These are phyloP conservation scores for Penicillium sp. DNA, from an alignment of 2,329 filamentous ascomycete species.

Conservation along the genomic window DNA sequence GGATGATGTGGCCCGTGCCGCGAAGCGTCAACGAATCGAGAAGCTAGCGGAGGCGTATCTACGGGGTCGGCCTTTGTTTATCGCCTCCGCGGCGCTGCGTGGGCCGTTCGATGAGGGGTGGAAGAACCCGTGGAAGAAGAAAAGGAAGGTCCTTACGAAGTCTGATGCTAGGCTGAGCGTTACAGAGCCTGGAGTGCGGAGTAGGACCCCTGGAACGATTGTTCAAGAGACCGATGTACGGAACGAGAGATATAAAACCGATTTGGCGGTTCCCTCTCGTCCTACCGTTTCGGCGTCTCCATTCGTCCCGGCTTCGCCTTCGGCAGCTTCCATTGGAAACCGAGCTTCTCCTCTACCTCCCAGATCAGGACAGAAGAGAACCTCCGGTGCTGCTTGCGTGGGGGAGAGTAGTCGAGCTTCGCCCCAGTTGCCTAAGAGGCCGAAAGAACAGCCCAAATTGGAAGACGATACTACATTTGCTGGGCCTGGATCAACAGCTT, in stretches of 20 bases:
- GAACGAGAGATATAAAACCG: neutral
- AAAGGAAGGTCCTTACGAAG: slow-evolving; percentile 9
- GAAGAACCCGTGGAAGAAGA: slow-evolving; percentile 48
- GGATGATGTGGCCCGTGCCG: slow-evolving; percentile 30
- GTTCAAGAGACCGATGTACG: neutral
- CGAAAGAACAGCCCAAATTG: neutral
- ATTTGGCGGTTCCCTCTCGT: neutral
- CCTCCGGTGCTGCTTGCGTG: neutral
- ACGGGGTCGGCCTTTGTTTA: slow-evolving; percentile 45
- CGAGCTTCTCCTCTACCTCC: neutral
- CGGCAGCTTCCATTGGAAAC: neutral
- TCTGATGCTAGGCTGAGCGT: neutral
- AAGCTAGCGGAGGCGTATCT: slow-evolving; percentile 43
- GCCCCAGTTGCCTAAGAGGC: slow-evolving; percentile 3
- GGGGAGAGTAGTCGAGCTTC: neutral
- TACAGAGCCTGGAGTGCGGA: neutral
- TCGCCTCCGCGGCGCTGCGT: slow-evolving; percentile 46
- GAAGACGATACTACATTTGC: slow-evolving; percentile 4
- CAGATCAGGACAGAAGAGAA: neutral
- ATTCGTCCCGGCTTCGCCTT: neutral
- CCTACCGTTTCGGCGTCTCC: neutral
- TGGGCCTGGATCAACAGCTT: slow-evolving; percentile 10
- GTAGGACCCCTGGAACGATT: neutral
- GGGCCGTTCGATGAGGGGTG: slow-evolving; percentile 48
- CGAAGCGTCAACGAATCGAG: slow-evolving; percentile 47